Evolutionary conservation across 495 filamentous ascomycete genomes (phyloP), one percentile per base, ranked within the genome.

Genomic region (Tuber indicum): DNA sequence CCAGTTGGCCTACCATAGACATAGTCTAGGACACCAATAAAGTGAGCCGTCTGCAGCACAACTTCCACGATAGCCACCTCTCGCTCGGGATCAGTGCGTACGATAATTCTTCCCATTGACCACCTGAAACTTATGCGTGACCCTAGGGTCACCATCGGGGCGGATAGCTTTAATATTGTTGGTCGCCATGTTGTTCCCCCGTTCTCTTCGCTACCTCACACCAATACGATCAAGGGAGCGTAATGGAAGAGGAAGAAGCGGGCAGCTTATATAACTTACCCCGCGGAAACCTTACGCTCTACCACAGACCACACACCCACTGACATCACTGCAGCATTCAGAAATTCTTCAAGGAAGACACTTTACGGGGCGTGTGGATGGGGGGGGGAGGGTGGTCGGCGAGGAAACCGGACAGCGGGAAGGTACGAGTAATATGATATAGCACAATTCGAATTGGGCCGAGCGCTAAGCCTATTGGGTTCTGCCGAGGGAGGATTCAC

Each of bases 41-140:
- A 62, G 44, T 80, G 41, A 72, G 73, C 70, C 17, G 32, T 66
- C 0, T 10, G 17, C n/a, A 72, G 14, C 5, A 23, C 45, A 16
- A 41, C 66, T 49, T 3, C 44, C 14, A 46, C 44, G 14, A n/a
- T 12, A 23, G 58, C 58, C 58, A 66, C 26, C 26, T 66, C 26
- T 17, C 12, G 12, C 52, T 41, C 42, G 2, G 44, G 70, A 73
- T 41, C 17, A 44, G 36, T 62, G 76, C 84, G 77, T 73, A 86
- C 85, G 84, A 75, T 85, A 86, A 42, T 77, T 82, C 44, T 78
- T 80, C 14, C 85, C 85, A 72, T 85, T 84, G 21, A 85, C 47
- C 32, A 83, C 74, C 21, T 82, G 77, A 45, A 79, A 84, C 42
- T 81, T 77, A 75, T 85, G 83, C 16, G 81, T 83, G 46, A 85